phyloP scores from a whole-genome alignment of 106 monocot genomes.

The Dioscorea alata region DNA sequence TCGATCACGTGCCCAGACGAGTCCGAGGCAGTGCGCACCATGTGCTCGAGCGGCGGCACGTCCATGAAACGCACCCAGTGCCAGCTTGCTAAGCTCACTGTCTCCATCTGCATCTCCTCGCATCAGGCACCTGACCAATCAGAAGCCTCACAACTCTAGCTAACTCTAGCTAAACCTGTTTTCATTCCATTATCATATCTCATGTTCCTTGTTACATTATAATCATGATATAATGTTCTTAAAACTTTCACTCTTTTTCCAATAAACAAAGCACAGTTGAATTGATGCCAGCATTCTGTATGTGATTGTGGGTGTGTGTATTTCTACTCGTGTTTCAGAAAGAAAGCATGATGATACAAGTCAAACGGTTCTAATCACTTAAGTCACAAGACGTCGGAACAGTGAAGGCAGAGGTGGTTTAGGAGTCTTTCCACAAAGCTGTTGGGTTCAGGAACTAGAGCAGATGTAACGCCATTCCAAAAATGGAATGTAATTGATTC shows the following conservation, averaged over 20 bases:
- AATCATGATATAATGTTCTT: too few species aligned
- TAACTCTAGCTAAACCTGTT: too few species aligned
- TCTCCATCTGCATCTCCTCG: constrained; percentile 35
- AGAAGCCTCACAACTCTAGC: too few species aligned
- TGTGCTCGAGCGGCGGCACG: constrained; percentile 73
- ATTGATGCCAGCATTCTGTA: too few species aligned
- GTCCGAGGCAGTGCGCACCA: constrained; percentile 60
- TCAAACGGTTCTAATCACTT: too few species aligned
- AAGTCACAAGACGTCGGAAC: constrained; percentile 54
- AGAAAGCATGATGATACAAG: too few species aligned
- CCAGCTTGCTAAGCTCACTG: constrained; percentile 19
- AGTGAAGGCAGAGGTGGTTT: constrained; percentile 57
- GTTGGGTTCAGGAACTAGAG: constrained; percentile 73
- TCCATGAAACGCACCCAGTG: constrained; percentile 31
- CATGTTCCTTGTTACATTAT: too few species aligned
- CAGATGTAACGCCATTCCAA: constrained; percentile 78
- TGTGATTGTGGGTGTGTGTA: too few species aligned
- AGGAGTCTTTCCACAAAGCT: constrained; percentile 75
- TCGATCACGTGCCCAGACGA: constrained; percentile 55
- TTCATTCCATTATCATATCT: too few species aligned
- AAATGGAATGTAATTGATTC: constrained; percentile 85
- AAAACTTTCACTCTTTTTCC: too few species aligned
- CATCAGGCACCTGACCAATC: not conserved
- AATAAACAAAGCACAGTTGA: too few species aligned
- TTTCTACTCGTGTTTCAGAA: too few species aligned